Conservation (phyloP, 257 asterid genomes). For the Perilla frutescens region DNA sequence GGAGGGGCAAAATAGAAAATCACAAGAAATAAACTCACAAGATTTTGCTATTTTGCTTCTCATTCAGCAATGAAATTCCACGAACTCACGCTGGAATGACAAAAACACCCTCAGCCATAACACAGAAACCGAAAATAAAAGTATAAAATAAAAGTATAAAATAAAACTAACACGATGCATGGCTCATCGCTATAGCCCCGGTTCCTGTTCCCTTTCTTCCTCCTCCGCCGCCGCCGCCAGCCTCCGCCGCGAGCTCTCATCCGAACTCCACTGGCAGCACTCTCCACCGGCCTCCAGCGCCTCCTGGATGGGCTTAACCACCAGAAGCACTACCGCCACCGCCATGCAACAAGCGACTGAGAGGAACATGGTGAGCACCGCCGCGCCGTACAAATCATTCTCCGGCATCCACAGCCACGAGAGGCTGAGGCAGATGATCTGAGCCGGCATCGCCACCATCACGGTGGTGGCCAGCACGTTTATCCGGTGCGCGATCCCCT, state of each 20-base stretch:
- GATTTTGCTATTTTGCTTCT: slow-evolving; percentile 26
- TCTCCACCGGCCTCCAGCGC: slow-evolving; percentile 36
- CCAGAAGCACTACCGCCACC: slow-evolving; percentile 61
- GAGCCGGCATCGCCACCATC: slow-evolving; percentile 65
- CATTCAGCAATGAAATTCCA: slow-evolving; percentile 14
- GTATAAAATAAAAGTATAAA: neutral
- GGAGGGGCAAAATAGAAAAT: slow-evolving; percentile 24
- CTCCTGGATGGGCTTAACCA: slow-evolving; percentile 58
- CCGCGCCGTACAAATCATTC: slow-evolving; percentile 38
- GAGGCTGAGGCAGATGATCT: slow-evolving; percentile 58
- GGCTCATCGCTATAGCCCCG: neutral
- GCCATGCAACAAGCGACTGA: slow-evolving; percentile 53
- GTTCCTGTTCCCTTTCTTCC: neutral
- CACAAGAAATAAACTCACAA: slow-evolving; percentile 15
- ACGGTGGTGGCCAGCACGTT: slow-evolving; percentile 57
- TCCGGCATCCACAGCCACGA: slow-evolving; percentile 64
- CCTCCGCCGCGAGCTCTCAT: neutral
- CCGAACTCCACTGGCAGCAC: neutral
- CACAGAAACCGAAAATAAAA: neutral
- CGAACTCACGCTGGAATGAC: slow-evolving; percentile 22
- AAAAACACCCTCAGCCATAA: slow-evolving; percentile 23
- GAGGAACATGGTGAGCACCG: slow-evolving; percentile 53
- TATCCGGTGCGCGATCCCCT: slow-evolving; percentile 63
- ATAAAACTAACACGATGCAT: neutral
- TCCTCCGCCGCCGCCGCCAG: neutral